phyloP scores from a whole-genome alignment of 2,329 filamentous ascomycete genomes.

The Penicillium sp. region DNA sequence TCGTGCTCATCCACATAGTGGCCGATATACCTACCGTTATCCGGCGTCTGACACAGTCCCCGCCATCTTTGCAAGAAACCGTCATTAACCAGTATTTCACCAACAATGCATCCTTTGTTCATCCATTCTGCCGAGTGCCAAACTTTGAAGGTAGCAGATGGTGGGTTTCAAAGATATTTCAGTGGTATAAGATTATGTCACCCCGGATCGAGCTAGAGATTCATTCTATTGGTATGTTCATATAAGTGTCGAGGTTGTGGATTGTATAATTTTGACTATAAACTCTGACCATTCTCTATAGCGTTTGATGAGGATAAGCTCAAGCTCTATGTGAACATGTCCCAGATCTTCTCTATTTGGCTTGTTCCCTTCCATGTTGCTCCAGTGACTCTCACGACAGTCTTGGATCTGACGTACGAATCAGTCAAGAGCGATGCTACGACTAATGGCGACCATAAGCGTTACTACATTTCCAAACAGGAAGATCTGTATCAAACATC shows the following conservation, averaged over 20 bases:
- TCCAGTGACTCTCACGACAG: constrained; percentile 65
- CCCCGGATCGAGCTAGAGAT: constrained; percentile 68
- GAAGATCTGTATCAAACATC: constrained; percentile 79
- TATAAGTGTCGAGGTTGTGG: background rate
- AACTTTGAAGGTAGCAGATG: constrained; percentile 62
- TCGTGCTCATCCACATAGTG: constrained; percentile 30
- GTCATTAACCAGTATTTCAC: constrained; percentile 72
- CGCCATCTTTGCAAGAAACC: constrained; percentile 62
- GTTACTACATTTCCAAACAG: constrained; percentile 72
- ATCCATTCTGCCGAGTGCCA: constrained; percentile 72
- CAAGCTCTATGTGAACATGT: constrained; percentile 70
- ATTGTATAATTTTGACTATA: background rate
- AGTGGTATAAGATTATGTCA: constrained; percentile 81
- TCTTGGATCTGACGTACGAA: constrained; percentile 60
- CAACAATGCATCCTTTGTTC: constrained; percentile 67
- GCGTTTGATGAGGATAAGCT: constrained; percentile 66
- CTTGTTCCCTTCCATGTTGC: constrained; percentile 72
- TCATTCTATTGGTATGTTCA: constrained; percentile 54
- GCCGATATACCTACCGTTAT: constrained; percentile 67
- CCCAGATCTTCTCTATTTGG: constrained; percentile 75
- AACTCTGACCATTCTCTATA: constrained; percentile 30
- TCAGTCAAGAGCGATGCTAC: constrained; percentile 23
- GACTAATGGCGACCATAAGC: constrained; percentile 30
- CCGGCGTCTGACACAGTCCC: constrained; percentile 64
- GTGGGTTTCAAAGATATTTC: constrained; percentile 68